Evolutionary conservation across 495 filamentous ascomycete species (phyloP).

Genomic region (Tuber calosporum): DNA sequence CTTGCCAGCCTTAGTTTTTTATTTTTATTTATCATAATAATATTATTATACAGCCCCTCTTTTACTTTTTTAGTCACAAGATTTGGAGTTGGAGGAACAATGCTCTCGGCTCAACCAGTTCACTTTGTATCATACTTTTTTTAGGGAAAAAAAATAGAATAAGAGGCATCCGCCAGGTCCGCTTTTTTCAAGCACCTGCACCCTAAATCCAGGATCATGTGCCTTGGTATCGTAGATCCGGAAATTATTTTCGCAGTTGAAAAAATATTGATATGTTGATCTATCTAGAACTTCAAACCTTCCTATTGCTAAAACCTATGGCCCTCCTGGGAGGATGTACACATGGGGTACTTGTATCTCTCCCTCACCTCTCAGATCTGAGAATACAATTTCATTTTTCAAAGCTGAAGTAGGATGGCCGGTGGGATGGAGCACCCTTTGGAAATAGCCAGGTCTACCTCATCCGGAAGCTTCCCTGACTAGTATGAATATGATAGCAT

Average conservation of each 20-base stretch:
- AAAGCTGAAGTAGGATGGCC: neutral
- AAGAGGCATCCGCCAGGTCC: neutral
- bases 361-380: neutral
- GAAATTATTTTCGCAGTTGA: neutral
- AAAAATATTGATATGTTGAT: neutral
- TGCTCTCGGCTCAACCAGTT: neutral
- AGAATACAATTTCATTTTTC: neutral
- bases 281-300: neutral
- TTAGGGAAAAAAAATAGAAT: neutral
- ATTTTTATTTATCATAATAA: neutral
- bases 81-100: neutral
- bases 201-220: neutral
- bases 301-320: neutral
- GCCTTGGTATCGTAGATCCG: neutral
- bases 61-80: neutral
- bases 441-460: neutral
- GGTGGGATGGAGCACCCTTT: neutral
- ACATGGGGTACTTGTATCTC: neutral
- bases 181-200: neutral
- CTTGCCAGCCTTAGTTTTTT: neutral
- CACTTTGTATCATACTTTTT: too few relatives aligned
- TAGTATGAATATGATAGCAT: neutral
- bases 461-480: neutral
- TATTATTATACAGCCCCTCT: too few relatives aligned
- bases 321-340: neutral